phyloP scores from a whole-genome alignment of 148 eudicot genomes.

The Salicornia ramosissima region DNA sequence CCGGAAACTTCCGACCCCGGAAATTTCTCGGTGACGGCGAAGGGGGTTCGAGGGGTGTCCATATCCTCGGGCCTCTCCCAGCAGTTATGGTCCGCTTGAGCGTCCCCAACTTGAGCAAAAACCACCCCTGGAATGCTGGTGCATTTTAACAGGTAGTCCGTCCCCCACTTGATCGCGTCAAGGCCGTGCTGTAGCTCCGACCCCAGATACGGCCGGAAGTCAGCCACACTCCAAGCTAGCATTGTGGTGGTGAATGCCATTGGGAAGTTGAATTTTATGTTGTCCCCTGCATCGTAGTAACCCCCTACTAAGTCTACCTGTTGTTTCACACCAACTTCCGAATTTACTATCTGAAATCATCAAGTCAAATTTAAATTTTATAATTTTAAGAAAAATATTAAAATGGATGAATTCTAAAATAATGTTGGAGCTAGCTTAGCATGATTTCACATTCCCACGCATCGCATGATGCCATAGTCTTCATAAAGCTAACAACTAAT shows the following conservation, averaged over 20 bases:
- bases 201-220: constrained; percentile 39
- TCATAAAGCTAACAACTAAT: no score
- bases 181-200: constrained; percentile 30
- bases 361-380: no score
- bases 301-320: constrained; percentile 65
- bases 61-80: no score
- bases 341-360: neutral
- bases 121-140: constrained; percentile 34
- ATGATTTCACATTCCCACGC: no score
- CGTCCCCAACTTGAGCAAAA: constrained; percentile 54
- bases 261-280: constrained; percentile 59
- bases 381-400: no score
- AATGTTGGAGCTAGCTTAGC: no score
- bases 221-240: constrained; percentile 63
- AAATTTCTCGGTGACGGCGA: constrained; percentile 25
- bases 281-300: constrained; percentile 77
- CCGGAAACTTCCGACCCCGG: constrained; percentile 62
- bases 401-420: no score
- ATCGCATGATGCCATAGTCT: no score
- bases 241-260: constrained; percentile 67
- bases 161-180: constrained; percentile 52
- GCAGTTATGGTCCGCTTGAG: constrained; percentile 46
- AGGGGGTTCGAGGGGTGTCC: constrained; percentile 55
- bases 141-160: constrained; percentile 52
- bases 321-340: constrained; percentile 15